Evolutionary conservation across 73 alveolate genomes (phyloP).

Genomic region (Tetrahymena thermophila): DNA sequence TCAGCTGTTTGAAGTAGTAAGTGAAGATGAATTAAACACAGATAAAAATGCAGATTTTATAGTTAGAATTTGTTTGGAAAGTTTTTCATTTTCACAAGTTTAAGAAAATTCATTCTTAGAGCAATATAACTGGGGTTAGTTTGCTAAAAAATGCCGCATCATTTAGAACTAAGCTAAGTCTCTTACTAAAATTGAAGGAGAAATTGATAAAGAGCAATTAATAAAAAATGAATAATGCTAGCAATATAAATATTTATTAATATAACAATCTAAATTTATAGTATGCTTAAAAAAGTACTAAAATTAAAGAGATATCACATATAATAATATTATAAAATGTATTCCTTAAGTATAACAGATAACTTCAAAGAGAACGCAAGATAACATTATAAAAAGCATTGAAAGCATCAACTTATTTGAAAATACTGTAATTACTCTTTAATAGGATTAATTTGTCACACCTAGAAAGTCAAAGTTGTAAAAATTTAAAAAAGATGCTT

Average conservation of each 20-base stretch:
- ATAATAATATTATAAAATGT: background rate
- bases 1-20: background rate
- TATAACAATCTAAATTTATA: background rate
- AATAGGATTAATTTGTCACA: background rate
- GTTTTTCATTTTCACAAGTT: background rate
- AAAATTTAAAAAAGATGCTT: background rate
- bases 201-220: background rate
- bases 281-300: background rate
- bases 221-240: too few relatives aligned
- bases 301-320: background rate
- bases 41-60: background rate
- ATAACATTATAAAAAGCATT: background rate
- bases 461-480: background rate
- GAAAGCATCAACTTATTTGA: background rate
- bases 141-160: background rate
- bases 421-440: background rate
- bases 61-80: background rate
- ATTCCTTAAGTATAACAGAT: background rate
- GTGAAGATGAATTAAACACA: background rate
- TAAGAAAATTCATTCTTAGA: background rate
- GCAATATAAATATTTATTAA: too few relatives aligned
- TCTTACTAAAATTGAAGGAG: too few relatives aligned
- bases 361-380: background rate
- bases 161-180: background rate
- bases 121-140: background rate